Evolutionary conservation across 768 basidiomycete species (phyloP).

Genomic region (Naganishia vishniacii): DNA sequence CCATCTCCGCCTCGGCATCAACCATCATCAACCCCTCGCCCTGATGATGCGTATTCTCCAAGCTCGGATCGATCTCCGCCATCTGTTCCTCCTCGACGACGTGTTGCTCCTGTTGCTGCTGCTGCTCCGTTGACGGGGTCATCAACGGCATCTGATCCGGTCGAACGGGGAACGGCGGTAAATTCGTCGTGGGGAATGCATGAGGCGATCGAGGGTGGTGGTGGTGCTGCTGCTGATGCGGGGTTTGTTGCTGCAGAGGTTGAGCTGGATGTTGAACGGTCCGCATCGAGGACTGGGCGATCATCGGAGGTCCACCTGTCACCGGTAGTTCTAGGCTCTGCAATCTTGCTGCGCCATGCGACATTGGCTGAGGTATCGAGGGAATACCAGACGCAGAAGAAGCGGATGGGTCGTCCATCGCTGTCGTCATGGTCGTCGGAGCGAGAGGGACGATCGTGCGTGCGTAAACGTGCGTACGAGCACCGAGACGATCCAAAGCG

Average conservation of each 20-base stretch:
- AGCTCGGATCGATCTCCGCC: slow-evolving; percentile 12
- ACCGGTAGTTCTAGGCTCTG: background rate
- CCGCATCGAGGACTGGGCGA: slow-evolving; percentile 10
- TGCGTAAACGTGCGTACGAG: slow-evolving; percentile 16
- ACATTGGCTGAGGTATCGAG: too few species aligned
- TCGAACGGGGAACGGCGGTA: slow-evolving; percentile 6
- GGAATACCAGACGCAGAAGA: too few species aligned
- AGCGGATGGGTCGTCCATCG: too few species aligned
- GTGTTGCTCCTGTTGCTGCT: background rate
- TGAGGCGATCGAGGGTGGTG: background rate
- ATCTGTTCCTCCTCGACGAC: background rate
- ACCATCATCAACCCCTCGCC: background rate
- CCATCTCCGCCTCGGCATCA: background rate
- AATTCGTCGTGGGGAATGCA: background rate
- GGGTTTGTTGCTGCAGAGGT: background rate
- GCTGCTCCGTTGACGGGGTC: too few species aligned
- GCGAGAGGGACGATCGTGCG: slow-evolving; percentile 8
- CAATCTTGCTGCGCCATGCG: background rate
- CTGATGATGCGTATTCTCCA: slow-evolving; percentile 1
- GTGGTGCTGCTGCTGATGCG: background rate
- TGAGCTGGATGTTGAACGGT: background rate
- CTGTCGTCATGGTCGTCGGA: background rate
- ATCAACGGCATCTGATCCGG: background rate
- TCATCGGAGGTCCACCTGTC: background rate
- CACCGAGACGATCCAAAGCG: slow-evolving; percentile 4